Conservation (phyloP, 176 grass and related monocot species). For the Triticum timopheevii region DNA sequence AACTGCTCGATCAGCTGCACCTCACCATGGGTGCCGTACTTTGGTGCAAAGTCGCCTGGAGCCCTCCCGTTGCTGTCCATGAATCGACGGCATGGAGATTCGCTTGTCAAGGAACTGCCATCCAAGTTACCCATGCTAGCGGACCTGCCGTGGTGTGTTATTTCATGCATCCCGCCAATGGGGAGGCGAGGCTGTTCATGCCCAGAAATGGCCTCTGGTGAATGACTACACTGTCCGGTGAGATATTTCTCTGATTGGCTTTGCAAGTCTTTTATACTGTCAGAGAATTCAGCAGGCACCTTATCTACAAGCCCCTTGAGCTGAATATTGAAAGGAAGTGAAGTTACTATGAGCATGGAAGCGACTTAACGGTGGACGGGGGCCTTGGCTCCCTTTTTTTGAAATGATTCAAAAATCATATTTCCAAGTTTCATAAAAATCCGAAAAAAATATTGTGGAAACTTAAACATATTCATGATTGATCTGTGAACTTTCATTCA, state of each 20-base stretch:
- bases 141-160: constrained; percentile 21
- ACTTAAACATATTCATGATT: too few relatives aligned
- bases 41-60: constrained; percentile 42
- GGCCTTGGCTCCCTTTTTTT: too few relatives aligned
- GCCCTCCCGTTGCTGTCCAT: constrained; percentile 33
- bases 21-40: constrained; percentile 51
- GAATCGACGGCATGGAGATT: constrained; percentile 39
- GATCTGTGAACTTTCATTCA: too few relatives aligned
- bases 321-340: constrained; percentile 36
- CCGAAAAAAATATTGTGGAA: too few relatives aligned
- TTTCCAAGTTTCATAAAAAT: too few relatives aligned
- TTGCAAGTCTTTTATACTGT: constrained; percentile 50
- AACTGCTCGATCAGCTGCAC: constrained; percentile 75
- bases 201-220: constrained; percentile 12
- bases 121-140: constrained; percentile 40
- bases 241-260: constrained; percentile 51
- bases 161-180: constrained; percentile 6
- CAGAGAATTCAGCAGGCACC: constrained; percentile 49
- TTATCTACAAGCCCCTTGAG: constrained; percentile 63
- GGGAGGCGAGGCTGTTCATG: constrained; percentile 33
- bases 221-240: constrained; percentile 21
- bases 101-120: neutral
- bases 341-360: neutral
- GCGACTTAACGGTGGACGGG: too few relatives aligned
- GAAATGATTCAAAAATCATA: too few relatives aligned